Evolutionary conservation across 345 rosid genomes (phyloP), one percentile per base, ranked within the genome.

Genomic region (Camelina laxa): DNA sequence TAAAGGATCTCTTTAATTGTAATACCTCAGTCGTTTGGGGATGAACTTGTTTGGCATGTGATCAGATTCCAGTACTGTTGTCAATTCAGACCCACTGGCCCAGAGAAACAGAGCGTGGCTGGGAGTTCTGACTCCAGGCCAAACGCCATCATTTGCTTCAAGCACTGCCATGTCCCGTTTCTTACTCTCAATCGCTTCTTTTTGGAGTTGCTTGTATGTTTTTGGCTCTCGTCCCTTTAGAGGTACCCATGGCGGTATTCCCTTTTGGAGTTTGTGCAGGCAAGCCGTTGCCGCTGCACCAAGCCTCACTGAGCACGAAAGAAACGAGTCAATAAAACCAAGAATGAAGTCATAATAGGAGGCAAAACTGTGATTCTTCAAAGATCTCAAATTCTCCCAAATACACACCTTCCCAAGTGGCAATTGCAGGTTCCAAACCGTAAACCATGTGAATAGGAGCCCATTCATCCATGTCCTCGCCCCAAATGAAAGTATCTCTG

Each of bases 21-120:
- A 60, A 69, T 81, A 91, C 97, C 98, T 86, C 31, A 93, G 82
- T 47, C 86, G 88, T 82, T 87, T 91, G 15, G 98, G 93, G 60
- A 93, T 93, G 82, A 78, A 93, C 79, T 91, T 93, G 80, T 93
- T 93, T 5, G 97, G 97, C 98, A 93, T 91, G 82, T 89, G 91
- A 74, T 93, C 98, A 56, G 81, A 47, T 85, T 93, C 97, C 79
- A 93, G 70, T 41, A 79, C 67, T 33, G 87, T 77, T 30, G 98
- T 93, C 58, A 93, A 70, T 74, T 88, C 97, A 57, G 98, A 42
- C 30, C 98, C 98, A 80, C 97, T 81, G 44, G 97, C 98, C 98
- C 98, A 91, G 47, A 93, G 98, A 86, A 89, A 93, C 55, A 93
- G 79, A 33, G 91, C 88, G 78, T 93, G 93, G 74, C 96, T 91